A percentile compares a stretch with the other conserved stretches of the same genome.
Evolutionary conservation across 2,329 filamentous ascomycete genomes (phyloP).

Genomic region (Monosporascus sp.): DNA sequence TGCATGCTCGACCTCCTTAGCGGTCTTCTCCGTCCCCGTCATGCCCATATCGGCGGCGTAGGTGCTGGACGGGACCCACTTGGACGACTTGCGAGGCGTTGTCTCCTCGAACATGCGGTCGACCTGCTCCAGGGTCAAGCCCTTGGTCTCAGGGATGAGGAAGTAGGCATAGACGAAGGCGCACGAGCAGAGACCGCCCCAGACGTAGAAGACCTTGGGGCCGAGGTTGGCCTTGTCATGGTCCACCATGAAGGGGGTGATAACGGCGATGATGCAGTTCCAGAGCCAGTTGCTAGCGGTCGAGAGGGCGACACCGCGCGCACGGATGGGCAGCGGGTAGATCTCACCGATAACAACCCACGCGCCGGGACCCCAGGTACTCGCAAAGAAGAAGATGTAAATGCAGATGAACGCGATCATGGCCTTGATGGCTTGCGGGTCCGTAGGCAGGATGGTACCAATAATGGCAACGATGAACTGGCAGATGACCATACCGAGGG

Average conservation of each 20-base stretch:
- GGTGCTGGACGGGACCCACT: slow-evolving; percentile 68
- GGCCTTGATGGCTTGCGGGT: slow-evolving; percentile 51
- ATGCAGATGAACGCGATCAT: slow-evolving; percentile 87
- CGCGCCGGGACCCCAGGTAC: slow-evolving; percentile 73
- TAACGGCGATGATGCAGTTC: slow-evolving; percentile 67
- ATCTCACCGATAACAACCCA: slow-evolving; percentile 86
- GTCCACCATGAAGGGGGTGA: slow-evolving; percentile 67
- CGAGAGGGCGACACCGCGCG: slow-evolving; percentile 78
- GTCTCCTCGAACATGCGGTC: slow-evolving; percentile 88
- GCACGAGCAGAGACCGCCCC: slow-evolving; percentile 60
- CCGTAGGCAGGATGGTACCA: slow-evolving; percentile 42
- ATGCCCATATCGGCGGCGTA: slow-evolving; percentile 56
- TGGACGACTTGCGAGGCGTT: slow-evolving; percentile 67
- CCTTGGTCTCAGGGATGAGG: slow-evolving; percentile 70
- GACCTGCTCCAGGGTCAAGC: slow-evolving; percentile 71
- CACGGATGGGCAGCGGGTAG: slow-evolving; percentile 83
- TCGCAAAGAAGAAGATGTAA: slow-evolving; percentile 90
- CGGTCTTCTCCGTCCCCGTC: slow-evolving; percentile 32
- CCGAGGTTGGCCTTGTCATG: slow-evolving; percentile 57
- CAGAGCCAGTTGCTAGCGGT: slow-evolving; percentile 90
- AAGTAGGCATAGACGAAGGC: slow-evolving; percentile 65
- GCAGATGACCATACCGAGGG: slow-evolving; percentile 76
- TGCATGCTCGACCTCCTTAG: slow-evolving; percentile 15
- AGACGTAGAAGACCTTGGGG: slow-evolving; percentile 69
- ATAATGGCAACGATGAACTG: slow-evolving; percentile 82